Conservation (phyloP, 1,139 yeast species). For the Hyphopichia fennica region DNA sequence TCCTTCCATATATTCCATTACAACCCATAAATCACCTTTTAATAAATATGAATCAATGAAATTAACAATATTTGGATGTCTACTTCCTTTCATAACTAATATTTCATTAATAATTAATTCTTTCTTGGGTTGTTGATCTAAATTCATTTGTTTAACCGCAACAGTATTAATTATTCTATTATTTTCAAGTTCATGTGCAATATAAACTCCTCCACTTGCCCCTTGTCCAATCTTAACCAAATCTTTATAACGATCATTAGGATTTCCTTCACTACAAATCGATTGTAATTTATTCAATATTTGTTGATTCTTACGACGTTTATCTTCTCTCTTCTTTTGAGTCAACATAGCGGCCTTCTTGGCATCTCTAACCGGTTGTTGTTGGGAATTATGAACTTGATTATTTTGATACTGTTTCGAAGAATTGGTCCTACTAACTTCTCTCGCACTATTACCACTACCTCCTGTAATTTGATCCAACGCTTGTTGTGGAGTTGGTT, state of each 20-base stretch:
- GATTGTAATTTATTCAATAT: constrained; percentile 67
- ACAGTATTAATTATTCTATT: constrained; percentile 51
- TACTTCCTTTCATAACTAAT: constrained; percentile 88
- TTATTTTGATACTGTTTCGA: constrained; percentile 9
- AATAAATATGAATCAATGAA: constrained; percentile 82
- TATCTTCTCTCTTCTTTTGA: constrained; percentile 75
- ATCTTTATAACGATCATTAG: constrained; percentile 68
- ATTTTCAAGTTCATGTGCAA: constrained; percentile 67
- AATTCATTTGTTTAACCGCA: constrained; percentile 94
- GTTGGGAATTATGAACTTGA: constrained; percentile 11
- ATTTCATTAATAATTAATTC: constrained; percentile 93
- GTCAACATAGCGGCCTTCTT: constrained; percentile 57
- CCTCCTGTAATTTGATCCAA: background rate
- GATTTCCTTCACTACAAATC: constrained; percentile 87
- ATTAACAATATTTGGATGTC: constrained; percentile 89
- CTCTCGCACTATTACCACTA: background rate
- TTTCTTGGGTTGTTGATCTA: constrained; percentile 91
- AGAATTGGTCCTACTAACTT: background rate
- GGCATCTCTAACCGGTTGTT: constrained; percentile 51
- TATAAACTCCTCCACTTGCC: constrained; percentile 96
- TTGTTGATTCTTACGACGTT: constrained; percentile 66
- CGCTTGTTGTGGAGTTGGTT: constrained; percentile 12
- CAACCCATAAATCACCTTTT: constrained; percentile 84
- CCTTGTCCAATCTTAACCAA: constrained; percentile 93
- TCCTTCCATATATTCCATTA: constrained; percentile 99